Evolutionary conservation across 2,329 filamentous ascomycete genomes (phyloP).

Genomic region (Penicillium sp.): DNA sequence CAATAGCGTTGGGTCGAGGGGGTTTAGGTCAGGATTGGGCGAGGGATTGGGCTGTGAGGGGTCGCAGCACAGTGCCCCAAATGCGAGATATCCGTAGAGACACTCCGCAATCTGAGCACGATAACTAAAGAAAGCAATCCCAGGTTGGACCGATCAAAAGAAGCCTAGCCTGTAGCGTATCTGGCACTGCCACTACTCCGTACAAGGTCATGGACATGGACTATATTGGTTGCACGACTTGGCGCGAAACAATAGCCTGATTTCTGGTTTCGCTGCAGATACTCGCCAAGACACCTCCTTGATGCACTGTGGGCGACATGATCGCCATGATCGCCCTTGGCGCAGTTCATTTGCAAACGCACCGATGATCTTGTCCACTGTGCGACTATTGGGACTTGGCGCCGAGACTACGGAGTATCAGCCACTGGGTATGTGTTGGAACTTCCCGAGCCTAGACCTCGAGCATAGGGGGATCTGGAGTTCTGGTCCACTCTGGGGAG

Average conservation of each 20-base stretch:
- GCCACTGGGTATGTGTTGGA: background rate
- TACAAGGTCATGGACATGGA: background rate
- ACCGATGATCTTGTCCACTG: background rate
- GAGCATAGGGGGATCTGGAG: background rate
- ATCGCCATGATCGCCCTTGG: slow-evolving; percentile 22
- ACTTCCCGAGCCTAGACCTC: background rate
- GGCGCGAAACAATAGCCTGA: slow-evolving; percentile 10
- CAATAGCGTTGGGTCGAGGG: background rate
- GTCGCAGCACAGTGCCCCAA: background rate
- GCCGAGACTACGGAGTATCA: background rate
- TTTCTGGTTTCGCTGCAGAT: background rate
- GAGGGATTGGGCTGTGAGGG: background rate
- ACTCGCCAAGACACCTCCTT: slow-evolving; percentile 10
- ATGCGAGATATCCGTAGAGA: background rate
- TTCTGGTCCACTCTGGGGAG: background rate
- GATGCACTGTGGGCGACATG: slow-evolving; percentile 1
- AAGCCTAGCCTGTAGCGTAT: slow-evolving; percentile 6
- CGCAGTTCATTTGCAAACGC: slow-evolving; percentile 12
- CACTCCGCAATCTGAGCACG: background rate
- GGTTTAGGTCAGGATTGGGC: background rate
- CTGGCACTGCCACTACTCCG: slow-evolving; percentile 2
- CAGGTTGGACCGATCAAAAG: slow-evolving; percentile 8
- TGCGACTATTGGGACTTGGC: background rate
- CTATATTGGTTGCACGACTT: slow-evolving; percentile 10
- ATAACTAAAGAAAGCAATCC: background rate